Conservation (phyloP, 129 eudicot species). For the Arctium minus region DNA sequence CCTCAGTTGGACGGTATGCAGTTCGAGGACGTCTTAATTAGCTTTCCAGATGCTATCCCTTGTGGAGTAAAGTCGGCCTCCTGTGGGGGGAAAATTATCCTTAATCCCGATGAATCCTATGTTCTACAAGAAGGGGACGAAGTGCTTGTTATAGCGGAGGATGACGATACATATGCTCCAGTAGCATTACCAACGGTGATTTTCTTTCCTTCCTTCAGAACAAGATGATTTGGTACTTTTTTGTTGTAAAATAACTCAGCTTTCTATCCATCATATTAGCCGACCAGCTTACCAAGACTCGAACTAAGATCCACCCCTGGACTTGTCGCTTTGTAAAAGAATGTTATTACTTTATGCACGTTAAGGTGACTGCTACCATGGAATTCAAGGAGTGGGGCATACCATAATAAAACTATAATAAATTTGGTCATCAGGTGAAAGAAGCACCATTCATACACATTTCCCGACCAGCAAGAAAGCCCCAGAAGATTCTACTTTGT, state of each 20-base stretch:
- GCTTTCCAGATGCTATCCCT: slow-evolving; percentile 90
- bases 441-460: slow-evolving; percentile 82
- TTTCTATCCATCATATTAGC: neutral
- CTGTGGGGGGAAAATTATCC: slow-evolving; percentile 63
- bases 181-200: slow-evolving; percentile 72
- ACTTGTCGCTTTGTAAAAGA: slow-evolving; percentile 30
- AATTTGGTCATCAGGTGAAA: slow-evolving; percentile 95
- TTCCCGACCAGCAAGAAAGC: slow-evolving; percentile 81
- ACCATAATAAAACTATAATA: slow-evolving; percentile 54
- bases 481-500: slow-evolving; percentile 97
- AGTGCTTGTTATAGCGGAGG: slow-evolving; percentile 84
- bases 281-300: slow-evolving; percentile 9
- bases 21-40: slow-evolving; percentile 77
- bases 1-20: slow-evolving; percentile 81
- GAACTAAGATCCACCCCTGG: slow-evolving; percentile 1
- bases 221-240: neutral
- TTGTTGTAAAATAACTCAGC: slow-evolving; percentile 3
- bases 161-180: slow-evolving; percentile 82
- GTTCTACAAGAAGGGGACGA: slow-evolving; percentile 90
- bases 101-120: slow-evolving; percentile 81
- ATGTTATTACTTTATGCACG: slow-evolving; percentile 34
- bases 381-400: slow-evolving; percentile 45
- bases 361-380: slow-evolving; percentile 36
- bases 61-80: slow-evolving; percentile 79
- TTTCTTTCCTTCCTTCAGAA: slow-evolving; percentile 29